Evolutionary conservation across 2,329 filamentous ascomycete genomes (phyloP), one percentile per base, ranked within the genome.

Genomic region (Aspergillus intermedius): DNA sequence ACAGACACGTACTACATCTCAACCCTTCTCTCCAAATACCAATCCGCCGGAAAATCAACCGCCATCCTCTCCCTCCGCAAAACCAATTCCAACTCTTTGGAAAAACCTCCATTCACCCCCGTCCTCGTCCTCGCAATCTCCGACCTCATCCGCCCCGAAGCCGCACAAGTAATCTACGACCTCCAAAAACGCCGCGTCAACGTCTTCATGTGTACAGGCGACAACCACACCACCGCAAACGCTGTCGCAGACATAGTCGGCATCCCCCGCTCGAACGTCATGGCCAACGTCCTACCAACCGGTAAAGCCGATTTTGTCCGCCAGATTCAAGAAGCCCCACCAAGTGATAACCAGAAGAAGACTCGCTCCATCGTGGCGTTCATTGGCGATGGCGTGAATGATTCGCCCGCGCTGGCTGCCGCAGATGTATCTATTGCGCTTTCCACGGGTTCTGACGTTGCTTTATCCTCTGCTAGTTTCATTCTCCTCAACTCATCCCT

Each of bases 191-290:
- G 79, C 13, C 82, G 85, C 17, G 83, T 87, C 42, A 80, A 83
- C 28, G 86, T 95, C 3, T 95, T 86, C 82, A 94, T 96, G 88
- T 83, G 95, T 34, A 94, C 89, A 0, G 91, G 91, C 25, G 91
- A 96, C 72, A 95, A 95, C 62, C 73, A 76, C n/a, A 83, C 75
- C n/a, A 96, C 91, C 0, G 91, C 91, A 2, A 75, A 78, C 17
- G 88, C 89, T 0, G 88, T 96, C 2, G 91, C 87, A 1, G 71
- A 76, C 2, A 81, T 81, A 60, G 76, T 95, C 15, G 88, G 88
- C 19, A 95, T 96, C 54, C 78, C 82, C 0, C 60, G 75, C 0
- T 71, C 75, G 47, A 87, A 94, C 63, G 84, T 96, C 55, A 87
- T 95, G 53, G 89, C 91, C 9, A 88, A 88, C 54, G 89, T 95